phyloP scores from a whole-genome alignment of 805 yeast genomes.

The Candida fluviatilis region DNA sequence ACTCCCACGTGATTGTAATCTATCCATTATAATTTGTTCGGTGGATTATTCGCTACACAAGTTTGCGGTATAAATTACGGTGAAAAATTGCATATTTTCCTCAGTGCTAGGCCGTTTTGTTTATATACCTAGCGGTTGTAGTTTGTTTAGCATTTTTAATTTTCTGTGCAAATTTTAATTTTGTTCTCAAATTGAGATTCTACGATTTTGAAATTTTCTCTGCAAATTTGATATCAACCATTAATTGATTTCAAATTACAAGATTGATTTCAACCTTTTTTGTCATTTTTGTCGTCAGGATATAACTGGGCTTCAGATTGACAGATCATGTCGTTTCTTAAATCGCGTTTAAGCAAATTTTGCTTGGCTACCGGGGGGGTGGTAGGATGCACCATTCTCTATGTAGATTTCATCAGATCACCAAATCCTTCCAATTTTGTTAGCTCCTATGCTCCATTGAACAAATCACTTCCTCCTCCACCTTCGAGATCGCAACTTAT shows the following conservation, averaged over 20 bases:
- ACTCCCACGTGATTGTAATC: not conserved
- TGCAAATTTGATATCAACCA: no score
- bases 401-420: conserved; percentile 36
- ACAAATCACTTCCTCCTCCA: conserved; percentile 43
- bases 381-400: conserved; percentile 34
- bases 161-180: conserved; percentile 2
- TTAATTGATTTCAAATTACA: no score
- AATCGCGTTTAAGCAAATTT: conserved; percentile 27
- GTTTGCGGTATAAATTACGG: conserved; percentile 1
- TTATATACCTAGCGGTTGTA: no score
- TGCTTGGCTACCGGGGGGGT: conserved; percentile 27
- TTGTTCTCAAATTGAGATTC: conserved; percentile 11
- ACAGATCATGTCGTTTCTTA: conserved; percentile 14
- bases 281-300: no score
- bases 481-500: conserved; percentile 56
- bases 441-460: conserved; percentile 40
- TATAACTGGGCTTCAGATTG: no score
- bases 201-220: conserved; percentile 19
- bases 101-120: no score
- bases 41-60: not conserved
- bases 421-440: conserved; percentile 23
- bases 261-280: no score
- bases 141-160: no score
- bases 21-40: not conserved
- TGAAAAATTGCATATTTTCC: not conserved